These are phyloP conservation scores for Aspergillus jensenii DNA, from an alignment of 2,329 filamentous ascomycete species.

Conservation along the genomic window DNA sequence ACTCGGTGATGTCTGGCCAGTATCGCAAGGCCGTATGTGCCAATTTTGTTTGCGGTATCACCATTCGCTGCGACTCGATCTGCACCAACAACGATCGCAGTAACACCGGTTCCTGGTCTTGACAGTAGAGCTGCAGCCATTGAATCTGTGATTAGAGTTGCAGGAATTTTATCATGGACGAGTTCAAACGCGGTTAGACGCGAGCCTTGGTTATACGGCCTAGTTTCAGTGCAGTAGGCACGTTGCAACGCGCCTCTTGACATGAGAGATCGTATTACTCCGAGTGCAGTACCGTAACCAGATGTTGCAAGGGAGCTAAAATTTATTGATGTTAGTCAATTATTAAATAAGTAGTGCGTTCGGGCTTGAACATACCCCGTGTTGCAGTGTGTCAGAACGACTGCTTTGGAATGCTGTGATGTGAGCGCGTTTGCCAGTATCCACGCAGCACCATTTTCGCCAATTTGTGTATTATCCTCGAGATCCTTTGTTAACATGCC, in stretches of 20 bases:
- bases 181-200: conserved; percentile 93
- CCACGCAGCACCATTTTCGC: conserved; percentile 79
- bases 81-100: conserved; percentile 88
- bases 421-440: conserved; percentile 60
- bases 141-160: conserved; percentile 90
- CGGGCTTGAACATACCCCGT: conserved; percentile 64
- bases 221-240: conserved; percentile 94
- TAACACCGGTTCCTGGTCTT: conserved; percentile 62
- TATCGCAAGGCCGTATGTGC: conserved; percentile 91
- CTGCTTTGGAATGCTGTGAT: conserved; percentile 59
- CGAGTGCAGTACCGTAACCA: conserved; percentile 93
- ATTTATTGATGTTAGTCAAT: not conserved
- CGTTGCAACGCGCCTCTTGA: conserved; percentile 66
- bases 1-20: conserved; percentile 82
- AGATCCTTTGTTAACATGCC: conserved; percentile 85
- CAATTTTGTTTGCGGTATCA: conserved; percentile 98
- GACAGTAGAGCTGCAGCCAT: conserved; percentile 88
- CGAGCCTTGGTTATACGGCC: conserved; percentile 97
- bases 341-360: not conserved
- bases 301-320: conserved; percentile 84
- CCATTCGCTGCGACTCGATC: conserved; percentile 95
- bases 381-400: conserved; percentile 97
- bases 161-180: conserved; percentile 88
- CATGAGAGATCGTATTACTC: conserved; percentile 84
- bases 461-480: conserved; percentile 82